phyloP scores from a whole-genome alignment of 2,329 filamentous ascomycete species.

The Claviceps africana region DNA sequence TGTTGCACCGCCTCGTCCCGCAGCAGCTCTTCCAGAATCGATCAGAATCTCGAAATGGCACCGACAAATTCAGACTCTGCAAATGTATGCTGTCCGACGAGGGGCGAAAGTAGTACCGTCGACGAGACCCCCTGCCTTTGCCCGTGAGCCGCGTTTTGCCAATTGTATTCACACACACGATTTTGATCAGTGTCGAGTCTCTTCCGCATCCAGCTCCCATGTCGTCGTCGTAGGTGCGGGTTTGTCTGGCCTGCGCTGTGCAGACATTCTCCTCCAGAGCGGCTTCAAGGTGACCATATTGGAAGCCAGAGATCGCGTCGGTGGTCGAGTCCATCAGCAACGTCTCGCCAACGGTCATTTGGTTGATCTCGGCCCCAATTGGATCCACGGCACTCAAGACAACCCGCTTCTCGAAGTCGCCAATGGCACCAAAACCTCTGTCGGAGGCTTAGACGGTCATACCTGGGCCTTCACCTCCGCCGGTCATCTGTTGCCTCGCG shows the following conservation, averaged over 20 bases:
- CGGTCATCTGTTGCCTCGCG: conserved; percentile 34
- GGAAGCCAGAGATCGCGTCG: conserved; percentile 53
- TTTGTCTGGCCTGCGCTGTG: conserved; percentile 55
- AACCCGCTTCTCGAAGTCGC: conserved; percentile 59
- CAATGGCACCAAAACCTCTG: conserved; percentile 40
- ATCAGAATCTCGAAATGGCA: conserved; percentile 30
- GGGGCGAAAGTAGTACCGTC: not conserved
- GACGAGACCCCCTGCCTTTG: not conserved
- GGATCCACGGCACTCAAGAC: conserved; percentile 60
- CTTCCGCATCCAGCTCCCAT: conserved; percentile 27
- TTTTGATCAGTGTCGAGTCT: conserved; percentile 9
- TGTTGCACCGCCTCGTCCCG: conserved; percentile 30
- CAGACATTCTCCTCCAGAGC: conserved; percentile 49
- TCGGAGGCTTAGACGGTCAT: conserved; percentile 34
- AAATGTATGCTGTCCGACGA: conserved; percentile 18
- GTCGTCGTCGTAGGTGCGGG: conserved; percentile 58
- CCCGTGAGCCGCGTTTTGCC: not conserved
- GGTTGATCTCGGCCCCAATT: conserved; percentile 58
- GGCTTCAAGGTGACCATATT: conserved; percentile 56
- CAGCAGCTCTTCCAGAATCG: conserved; percentile 32
- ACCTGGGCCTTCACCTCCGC: conserved; percentile 43
- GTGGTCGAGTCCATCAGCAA: conserved; percentile 47
- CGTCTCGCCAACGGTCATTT: conserved; percentile 31
- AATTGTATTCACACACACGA: not conserved
- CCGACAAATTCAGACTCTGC: conserved; percentile 19